These are phyloP conservation scores for Claviceps sp. DNA, from an alignment of 2,329 filamentous ascomycete genomes.

Conservation along the genomic window DNA sequence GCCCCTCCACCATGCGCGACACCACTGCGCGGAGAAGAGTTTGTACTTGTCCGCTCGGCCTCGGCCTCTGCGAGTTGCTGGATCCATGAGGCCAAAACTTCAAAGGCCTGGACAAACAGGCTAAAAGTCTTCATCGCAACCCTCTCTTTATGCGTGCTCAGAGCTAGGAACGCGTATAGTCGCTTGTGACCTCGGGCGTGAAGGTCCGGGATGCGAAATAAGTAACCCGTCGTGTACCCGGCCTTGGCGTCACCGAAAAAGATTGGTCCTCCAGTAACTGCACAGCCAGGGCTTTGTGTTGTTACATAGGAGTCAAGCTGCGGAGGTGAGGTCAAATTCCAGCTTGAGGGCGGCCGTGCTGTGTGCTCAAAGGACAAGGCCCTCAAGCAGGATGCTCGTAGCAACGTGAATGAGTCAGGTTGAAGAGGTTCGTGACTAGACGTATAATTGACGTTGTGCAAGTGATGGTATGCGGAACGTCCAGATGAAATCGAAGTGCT, in stretches of 20 bases:
- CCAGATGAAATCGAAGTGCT: conserved; percentile 38
- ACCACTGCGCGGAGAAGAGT: conserved; percentile 27
- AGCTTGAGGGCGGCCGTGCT: conserved; percentile 37
- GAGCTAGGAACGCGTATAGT: conserved; percentile 54
- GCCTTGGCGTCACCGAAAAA: conserved; percentile 54
- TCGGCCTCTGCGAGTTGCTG: conserved; percentile 50
- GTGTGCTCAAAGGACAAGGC: conserved; percentile 55
- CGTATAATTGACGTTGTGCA: conserved; percentile 54
- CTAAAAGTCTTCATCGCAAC: conserved; percentile 53
- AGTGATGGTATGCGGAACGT: conserved; percentile 40
- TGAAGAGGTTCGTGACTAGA: conserved; percentile 52
- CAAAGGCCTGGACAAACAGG: conserved; percentile 47
- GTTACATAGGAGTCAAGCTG: conserved; percentile 34
- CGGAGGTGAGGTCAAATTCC: conserved; percentile 23
- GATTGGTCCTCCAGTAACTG: conserved; percentile 50
- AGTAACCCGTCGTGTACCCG: conserved; percentile 57
- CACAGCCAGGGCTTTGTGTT: conserved; percentile 37
- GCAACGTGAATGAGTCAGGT: conserved; percentile 50
- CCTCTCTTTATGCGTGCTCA: conserved; percentile 51
- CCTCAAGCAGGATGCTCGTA: conserved; percentile 52
- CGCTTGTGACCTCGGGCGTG: conserved; percentile 54
- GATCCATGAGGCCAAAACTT: conserved; percentile 52
- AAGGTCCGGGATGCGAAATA: conserved; percentile 55
- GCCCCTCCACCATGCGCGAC: conserved; percentile 24
- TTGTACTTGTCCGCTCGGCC: conserved; percentile 40